These are phyloP conservation scores for Tylopilus sp. DNA, from an alignment of 1,284 basidiomycete genomes.

Conservation along the genomic window DNA sequence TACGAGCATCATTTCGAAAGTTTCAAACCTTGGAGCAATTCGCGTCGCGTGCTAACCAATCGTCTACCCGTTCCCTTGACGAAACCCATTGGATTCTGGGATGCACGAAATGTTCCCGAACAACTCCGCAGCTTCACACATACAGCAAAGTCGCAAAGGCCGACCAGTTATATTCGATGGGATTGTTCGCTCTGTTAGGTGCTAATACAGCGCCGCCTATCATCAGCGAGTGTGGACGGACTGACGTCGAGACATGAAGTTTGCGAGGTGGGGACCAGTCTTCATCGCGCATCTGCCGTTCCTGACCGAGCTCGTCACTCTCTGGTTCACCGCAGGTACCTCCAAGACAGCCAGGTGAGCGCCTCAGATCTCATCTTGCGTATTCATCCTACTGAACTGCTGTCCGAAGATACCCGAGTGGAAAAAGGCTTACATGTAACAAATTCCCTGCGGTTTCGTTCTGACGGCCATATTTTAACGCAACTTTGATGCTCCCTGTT, in stretches of 20 bases:
- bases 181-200: background rate
- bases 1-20: background rate
- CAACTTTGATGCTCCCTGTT: too few species aligned
- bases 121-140: constrained; percentile 6
- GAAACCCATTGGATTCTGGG: background rate
- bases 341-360: constrained; percentile 65
- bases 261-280: constrained; percentile 42
- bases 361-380: background rate
- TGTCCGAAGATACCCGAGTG: constrained; percentile 66
- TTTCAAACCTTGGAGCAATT: constrained; percentile 10
- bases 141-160: background rate
- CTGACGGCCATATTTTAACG: too few species aligned
- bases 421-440: constrained; percentile 79
- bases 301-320: constrained; percentile 9
- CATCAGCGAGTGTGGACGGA: background rate
- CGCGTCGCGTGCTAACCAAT: background rate
- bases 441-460: constrained; percentile 7
- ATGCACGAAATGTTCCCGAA: constrained; percentile 12
- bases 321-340: constrained; percentile 42
- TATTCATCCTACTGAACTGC: too few species aligned
- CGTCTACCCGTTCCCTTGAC: constrained; percentile 8
- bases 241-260: constrained; percentile 43
- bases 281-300: background rate
- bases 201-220: background rate
- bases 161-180: constrained; percentile 3